These are phyloP conservation scores for Phialophora expanda DNA, from an alignment of 2,329 filamentous ascomycete species.

Conservation along the genomic window DNA sequence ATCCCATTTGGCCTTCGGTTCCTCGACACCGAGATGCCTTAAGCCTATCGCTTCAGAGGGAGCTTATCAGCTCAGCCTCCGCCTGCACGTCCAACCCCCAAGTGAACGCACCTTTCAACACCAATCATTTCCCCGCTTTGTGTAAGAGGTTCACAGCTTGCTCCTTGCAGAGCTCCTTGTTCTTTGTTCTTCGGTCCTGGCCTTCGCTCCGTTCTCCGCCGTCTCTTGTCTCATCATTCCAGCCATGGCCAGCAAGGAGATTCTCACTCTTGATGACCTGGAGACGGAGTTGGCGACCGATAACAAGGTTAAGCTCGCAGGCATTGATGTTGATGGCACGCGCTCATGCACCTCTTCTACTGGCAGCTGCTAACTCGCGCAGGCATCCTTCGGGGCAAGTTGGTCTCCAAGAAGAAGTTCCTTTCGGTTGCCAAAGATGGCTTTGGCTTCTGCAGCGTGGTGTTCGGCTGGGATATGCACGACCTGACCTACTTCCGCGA, in stretches of 20 bases:
- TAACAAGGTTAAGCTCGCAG: conserved; percentile 82
- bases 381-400: conserved; percentile 77
- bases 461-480: conserved; percentile 98
- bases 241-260: conserved; percentile 30
- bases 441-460: conserved; percentile 92
- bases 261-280: conserved; percentile 68
- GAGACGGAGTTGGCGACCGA: conserved; percentile 72
- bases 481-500: conserved; percentile 87
- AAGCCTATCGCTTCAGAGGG: background rate
- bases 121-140: conserved; percentile 21
- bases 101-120: background rate
- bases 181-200: conserved; percentile 2
- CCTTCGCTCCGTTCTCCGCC: conserved; percentile 3
- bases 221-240: background rate
- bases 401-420: conserved; percentile 93
- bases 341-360: background rate
- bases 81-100: background rate
- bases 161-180: conserved; percentile 2
- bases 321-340: conserved; percentile 79
- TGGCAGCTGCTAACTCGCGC: conserved; percentile 21
- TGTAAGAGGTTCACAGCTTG: conserved; percentile 5
- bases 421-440: conserved; percentile 78
- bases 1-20: background rate
- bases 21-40: conserved; percentile 4
- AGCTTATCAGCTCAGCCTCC: conserved; percentile 16